Conservation (phyloP, 192 early-diverging fungal species). For the Obelidium mucronatum region DNA sequence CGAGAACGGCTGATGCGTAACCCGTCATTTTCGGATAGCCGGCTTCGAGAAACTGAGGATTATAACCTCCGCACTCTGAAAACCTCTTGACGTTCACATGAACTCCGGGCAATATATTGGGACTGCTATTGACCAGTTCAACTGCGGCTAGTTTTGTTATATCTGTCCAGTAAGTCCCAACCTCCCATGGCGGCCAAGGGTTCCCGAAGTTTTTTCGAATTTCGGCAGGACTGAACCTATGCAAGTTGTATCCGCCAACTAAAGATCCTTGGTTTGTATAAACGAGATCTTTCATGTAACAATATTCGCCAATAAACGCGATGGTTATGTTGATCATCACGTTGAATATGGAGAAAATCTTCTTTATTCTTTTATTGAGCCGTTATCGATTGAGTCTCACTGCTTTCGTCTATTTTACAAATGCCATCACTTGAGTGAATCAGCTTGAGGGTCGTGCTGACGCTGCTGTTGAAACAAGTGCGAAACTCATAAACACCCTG, state of each 20-base stretch:
- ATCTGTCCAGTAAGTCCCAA: not conserved
- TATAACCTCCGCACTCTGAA: slow-evolving; percentile 9
- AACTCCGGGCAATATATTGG: slow-evolving; percentile 13
- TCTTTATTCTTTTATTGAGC: too few relatives aligned
- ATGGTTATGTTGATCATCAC: slow-evolving; percentile 11
- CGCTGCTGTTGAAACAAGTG: too few relatives aligned
- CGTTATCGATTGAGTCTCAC: too few relatives aligned
- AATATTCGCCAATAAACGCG: slow-evolving; percentile 6
- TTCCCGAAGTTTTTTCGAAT: too few relatives aligned
- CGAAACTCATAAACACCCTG: too few relatives aligned
- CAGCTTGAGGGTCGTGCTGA: too few relatives aligned
- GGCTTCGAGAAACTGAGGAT: not conserved
- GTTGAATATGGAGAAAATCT: too few relatives aligned
- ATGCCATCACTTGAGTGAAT: too few relatives aligned
- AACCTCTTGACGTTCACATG: slow-evolving; percentile 13
- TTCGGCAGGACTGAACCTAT: not conserved
- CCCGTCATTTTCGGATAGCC: slow-evolving; percentile 1
- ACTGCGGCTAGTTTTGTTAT: slow-evolving; percentile 3
- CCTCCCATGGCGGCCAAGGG: too few relatives aligned
- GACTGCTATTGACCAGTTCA: slow-evolving; percentile 6
- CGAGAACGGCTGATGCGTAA: not conserved
- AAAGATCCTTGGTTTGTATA: not conserved
- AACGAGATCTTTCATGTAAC: not conserved
- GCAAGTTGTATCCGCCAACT: not conserved
- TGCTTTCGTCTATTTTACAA: too few relatives aligned